Percentiles rank a stretch among this genome's conserved stretches.
Evolutionary conservation across 2,329 filamentous ascomycete genomes (phyloP).

Genomic region (Aureobasidium sp.): DNA sequence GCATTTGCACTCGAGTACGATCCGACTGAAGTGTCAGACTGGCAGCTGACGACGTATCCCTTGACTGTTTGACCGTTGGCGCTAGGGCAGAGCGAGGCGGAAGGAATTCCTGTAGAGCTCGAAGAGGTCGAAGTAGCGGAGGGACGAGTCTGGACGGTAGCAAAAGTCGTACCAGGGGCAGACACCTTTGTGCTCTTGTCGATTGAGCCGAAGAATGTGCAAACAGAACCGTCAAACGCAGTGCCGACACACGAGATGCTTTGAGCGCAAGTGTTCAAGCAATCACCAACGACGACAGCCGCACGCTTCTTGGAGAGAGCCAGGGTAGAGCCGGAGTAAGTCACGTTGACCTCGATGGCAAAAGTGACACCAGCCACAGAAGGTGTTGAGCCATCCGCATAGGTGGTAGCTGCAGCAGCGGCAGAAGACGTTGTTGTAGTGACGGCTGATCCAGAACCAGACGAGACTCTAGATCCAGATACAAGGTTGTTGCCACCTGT

Average conservation of each 20-base stretch:
- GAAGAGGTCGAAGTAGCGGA: background rate
- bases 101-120: conserved; percentile 6
- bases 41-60: background rate
- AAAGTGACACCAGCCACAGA: background rate
- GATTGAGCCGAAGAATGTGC: background rate
- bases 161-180: background rate
- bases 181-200: background rate
- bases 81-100: conserved; percentile 14
- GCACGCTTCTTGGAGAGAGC: background rate
- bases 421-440: conserved; percentile 13
- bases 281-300: background rate
- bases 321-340: background rate
- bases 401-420: conserved; percentile 13
- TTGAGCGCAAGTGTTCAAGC: background rate
- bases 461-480: background rate
- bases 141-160: background rate
- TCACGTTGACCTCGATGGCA: background rate
- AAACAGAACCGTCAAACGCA: background rate
- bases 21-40: conserved; percentile 10
- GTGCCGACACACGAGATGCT: background rate
- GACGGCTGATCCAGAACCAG: background rate
- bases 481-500: conserved; percentile 8
- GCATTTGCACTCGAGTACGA: conserved; percentile 13
- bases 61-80: conserved; percentile 11
- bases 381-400: background rate